Evolutionary conservation across 257 asterid genomes (phyloP).

Genomic region (Handroanthus guayacan): DNA sequence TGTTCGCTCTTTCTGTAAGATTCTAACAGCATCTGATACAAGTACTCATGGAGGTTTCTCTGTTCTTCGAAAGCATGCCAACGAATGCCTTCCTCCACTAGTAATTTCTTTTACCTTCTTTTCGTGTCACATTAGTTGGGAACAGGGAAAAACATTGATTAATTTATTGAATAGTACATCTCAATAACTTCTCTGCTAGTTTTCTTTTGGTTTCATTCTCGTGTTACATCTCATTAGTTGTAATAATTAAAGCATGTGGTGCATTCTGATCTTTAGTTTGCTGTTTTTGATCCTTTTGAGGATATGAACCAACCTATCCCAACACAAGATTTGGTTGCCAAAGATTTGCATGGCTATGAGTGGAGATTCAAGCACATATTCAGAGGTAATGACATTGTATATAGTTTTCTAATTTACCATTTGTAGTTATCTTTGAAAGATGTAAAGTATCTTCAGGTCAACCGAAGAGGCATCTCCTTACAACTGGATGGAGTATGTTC

Average conservation of each 20-base stretch:
- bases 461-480: constrained; percentile 81
- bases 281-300: constrained; percentile 41
- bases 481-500: constrained; percentile 88
- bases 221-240: background rate
- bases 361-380: constrained; percentile 95
- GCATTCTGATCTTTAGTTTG: constrained; percentile 23
- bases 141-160: background rate
- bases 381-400: constrained; percentile 56
- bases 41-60: constrained; percentile 98
- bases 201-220: constrained; percentile 1
- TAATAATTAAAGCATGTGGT: background rate
- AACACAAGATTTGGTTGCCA: constrained; percentile 82
- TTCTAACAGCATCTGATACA: constrained; percentile 88
- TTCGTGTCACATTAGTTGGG: background rate
- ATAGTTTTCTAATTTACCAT: background rate
- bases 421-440: background rate
- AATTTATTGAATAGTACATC: too few relatives aligned
- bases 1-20: constrained; percentile 70
- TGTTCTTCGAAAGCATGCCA: constrained; percentile 88
- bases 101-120: constrained; percentile 39
- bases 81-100: constrained; percentile 83
- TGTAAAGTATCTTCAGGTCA: constrained; percentile 59
- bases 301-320: constrained; percentile 87
- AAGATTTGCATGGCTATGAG: constrained; percentile 80
- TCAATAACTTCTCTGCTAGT: background rate